These are phyloP conservation scores for Chlorella sp. DNA, from an alignment of 139 green algal genomes.

Conservation along the genomic window DNA sequence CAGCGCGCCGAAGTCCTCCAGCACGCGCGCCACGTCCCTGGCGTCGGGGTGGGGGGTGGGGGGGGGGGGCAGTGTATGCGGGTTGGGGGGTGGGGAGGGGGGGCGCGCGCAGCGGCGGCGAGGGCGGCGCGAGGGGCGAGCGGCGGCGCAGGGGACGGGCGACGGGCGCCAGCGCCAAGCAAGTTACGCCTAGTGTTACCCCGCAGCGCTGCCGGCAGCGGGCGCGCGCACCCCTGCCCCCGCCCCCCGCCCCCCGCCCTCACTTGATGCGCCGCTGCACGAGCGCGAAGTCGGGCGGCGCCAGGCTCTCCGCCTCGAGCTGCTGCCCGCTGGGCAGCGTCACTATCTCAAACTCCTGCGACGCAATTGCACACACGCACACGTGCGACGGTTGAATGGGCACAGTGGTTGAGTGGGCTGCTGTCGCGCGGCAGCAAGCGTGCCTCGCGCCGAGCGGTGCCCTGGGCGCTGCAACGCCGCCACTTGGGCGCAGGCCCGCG, in stretches of 20 bases:
- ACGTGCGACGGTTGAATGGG: no score
- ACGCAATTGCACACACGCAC: no score
- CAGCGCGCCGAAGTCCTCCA: constrained; percentile 81
- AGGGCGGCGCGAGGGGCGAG: not conserved
- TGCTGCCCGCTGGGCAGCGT: constrained; percentile 58
- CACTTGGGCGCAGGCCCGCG: no score
- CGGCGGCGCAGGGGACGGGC: no score
- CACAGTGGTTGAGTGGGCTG: no score
- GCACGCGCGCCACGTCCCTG: constrained; percentile 72
- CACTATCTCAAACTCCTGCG: constrained; percentile 43
- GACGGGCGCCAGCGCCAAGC: no score
- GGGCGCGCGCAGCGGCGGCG: not conserved
- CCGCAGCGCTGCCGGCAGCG: no score
- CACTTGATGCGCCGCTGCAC: constrained; percentile 65
- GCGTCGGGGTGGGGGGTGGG: not conserved
- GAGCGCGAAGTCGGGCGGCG: constrained; percentile 42
- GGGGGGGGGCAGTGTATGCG: not conserved
- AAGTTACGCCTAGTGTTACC: no score
- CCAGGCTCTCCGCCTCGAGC: constrained; percentile 51
- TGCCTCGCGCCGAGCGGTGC: no score
- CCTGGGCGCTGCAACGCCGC: no score
- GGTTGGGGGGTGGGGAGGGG: not conserved
- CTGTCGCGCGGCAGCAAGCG: no score
- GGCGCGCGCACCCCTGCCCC: no score
- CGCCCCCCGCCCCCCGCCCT: constrained; percentile 68